These are phyloP conservation scores for Nemania sp. DNA, from an alignment of 2,329 filamentous ascomycete genomes.

Conservation along the genomic window DNA sequence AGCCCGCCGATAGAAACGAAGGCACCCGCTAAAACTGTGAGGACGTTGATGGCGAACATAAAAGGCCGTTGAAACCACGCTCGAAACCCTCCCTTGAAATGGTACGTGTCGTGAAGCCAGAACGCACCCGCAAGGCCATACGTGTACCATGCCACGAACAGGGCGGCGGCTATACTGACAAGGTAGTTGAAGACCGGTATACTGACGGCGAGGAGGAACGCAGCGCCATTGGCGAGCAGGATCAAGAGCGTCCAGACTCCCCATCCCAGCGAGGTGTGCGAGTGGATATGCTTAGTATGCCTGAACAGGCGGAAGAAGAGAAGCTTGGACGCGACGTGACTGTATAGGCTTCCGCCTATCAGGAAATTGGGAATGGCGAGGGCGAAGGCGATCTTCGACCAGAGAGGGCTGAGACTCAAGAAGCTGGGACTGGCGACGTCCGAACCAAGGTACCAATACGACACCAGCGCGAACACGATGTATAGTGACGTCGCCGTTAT, in stretches of 20 bases:
- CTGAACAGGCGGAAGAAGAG: conserved; percentile 56
- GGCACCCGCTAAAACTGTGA: conserved; percentile 50
- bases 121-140: conserved; percentile 58
- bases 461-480: conserved; percentile 54
- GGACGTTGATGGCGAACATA: conserved; percentile 46
- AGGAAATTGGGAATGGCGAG: conserved; percentile 56
- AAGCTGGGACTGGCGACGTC: conserved; percentile 53
- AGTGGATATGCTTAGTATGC: conserved; percentile 50
- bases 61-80: conserved; percentile 45
- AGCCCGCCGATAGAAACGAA: conserved; percentile 55
- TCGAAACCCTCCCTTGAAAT: conserved; percentile 46
- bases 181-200: conserved; percentile 60
- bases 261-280: conserved; percentile 53
- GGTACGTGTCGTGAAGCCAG: conserved; percentile 55
- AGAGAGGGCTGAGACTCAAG: conserved; percentile 49
- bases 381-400: conserved; percentile 56
- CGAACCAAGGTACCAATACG: conserved; percentile 55
- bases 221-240: conserved; percentile 50
- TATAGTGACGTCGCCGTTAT: conserved; percentile 56
- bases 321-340: conserved; percentile 56
- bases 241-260: conserved; percentile 52
- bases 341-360: conserved; percentile 54
- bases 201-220: conserved; percentile 50
- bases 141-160: conserved; percentile 60
- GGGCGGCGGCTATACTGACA: conserved; percentile 53